A percentile compares a stretch with the other conserved stretches of the same genome.
phyloP scores from a whole-genome alignment of 129 eudicot species.

The Gnaphalium uliginosum region DNA sequence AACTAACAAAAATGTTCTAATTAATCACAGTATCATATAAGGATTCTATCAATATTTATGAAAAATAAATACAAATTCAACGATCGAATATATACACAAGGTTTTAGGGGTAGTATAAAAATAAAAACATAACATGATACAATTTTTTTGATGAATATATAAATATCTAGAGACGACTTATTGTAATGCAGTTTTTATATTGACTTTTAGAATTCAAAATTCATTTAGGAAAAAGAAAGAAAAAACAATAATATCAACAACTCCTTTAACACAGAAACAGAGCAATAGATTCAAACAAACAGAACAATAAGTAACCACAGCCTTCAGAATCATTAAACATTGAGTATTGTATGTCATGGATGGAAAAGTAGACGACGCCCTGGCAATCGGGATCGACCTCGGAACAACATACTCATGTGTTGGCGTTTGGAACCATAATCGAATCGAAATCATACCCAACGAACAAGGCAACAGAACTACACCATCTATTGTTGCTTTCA shows the following conservation, averaged over 20 bases:
- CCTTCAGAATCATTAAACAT: background rate
- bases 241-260: background rate
- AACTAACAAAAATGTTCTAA: too few species aligned
- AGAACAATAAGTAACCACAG: too few species aligned
- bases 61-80: too few species aligned
- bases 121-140: too few species aligned
- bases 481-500: background rate
- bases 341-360: background rate
- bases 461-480: constrained; percentile 3
- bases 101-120: too few species aligned
- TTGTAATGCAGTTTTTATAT: background rate
- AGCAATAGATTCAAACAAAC: too few species aligned
- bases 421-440: background rate
- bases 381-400: background rate
- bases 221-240: too few species aligned
- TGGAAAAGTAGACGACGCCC: background rate
- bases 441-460: constrained; percentile 1
- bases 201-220: too few species aligned
- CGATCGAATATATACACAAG: too few species aligned
- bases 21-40: too few species aligned
- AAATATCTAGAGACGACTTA: background rate
- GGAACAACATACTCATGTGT: background rate
- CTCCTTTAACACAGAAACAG: background rate
- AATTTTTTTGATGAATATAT: too few species aligned
- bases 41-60: too few species aligned